A percentile compares a stretch with the other conserved stretches of the same genome.
Conservation (phyloP, 108 stramenopile species). For the Nitzschia sp. region DNA sequence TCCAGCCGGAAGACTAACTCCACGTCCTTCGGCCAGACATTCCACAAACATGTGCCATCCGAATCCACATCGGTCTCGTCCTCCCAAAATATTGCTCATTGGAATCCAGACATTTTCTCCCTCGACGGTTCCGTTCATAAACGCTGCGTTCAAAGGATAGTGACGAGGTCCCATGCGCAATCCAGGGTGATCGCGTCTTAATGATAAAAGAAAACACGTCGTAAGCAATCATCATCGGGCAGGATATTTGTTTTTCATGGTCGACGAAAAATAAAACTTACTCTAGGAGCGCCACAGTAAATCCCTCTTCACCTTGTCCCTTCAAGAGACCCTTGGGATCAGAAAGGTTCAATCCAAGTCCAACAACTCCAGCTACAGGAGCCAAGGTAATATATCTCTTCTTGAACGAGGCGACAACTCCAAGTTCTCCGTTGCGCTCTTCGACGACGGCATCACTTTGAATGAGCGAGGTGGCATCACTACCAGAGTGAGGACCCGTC, state of each 20-base stretch:
- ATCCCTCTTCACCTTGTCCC: constrained; percentile 91
- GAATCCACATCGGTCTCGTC: constrained; percentile 94
- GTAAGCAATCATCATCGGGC: too few relatives aligned
- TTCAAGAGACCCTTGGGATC: constrained; percentile 94
- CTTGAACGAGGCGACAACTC: constrained; percentile 95
- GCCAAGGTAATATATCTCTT: constrained; percentile 99
- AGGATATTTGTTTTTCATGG: constrained; percentile 2
- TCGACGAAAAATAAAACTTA: constrained; percentile 35
- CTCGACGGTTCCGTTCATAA: constrained; percentile 99
- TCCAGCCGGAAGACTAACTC: constrained; percentile 94
- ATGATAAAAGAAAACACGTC: constrained; percentile 1
- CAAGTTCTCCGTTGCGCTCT: constrained; percentile 89
- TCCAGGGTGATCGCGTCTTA: constrained; percentile 88
- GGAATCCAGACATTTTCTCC: constrained; percentile 98
- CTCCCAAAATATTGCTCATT: constrained; percentile 94
- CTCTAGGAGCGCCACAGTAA: constrained; percentile 95
- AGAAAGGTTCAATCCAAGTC: constrained; percentile 90
- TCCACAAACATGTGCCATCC: constrained; percentile 99
- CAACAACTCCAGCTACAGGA: constrained; percentile 96
- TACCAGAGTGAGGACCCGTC: constrained; percentile 95
- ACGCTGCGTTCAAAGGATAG: constrained; percentile 88
- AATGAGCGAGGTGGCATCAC: constrained; percentile 96
- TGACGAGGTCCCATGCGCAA: constrained; percentile 94
- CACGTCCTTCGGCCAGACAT: constrained; percentile 97
- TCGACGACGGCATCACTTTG: constrained; percentile 88